A percentile compares a stretch with the other conserved stretches of the same genome.
Evolutionary conservation across 2,329 filamentous ascomycete species (phyloP).

Genomic region (Coleophoma cylindrospora): DNA sequence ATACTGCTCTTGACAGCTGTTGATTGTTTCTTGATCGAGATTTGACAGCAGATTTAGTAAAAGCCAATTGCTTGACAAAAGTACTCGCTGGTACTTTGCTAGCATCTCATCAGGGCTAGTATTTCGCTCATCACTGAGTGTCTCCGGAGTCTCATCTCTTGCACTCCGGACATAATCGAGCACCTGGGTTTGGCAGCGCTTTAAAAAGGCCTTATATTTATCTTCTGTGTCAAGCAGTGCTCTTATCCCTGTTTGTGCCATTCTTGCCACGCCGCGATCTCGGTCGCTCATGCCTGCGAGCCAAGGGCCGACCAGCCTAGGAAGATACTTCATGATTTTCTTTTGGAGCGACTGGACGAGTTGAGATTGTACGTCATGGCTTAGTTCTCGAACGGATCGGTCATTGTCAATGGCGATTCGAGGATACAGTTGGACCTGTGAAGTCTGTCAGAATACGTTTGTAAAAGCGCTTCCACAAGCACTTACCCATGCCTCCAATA

Average conservation of each 20-base stretch:
- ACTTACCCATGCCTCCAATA: slow-evolving; percentile 87
- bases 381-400: slow-evolving; percentile 79
- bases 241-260: slow-evolving; percentile 72
- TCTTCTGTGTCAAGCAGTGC: slow-evolving; percentile 75
- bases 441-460: slow-evolving; percentile 26
- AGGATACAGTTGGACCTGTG: slow-evolving; percentile 77
- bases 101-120: slow-evolving; percentile 81
- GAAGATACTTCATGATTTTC: slow-evolving; percentile 75
- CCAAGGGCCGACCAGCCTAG: slow-evolving; percentile 82
- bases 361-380: slow-evolving; percentile 68
- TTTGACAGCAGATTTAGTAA: slow-evolving; percentile 47
- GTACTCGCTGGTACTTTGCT: slow-evolving; percentile 77
- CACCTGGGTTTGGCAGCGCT: slow-evolving; percentile 73
- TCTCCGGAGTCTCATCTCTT: slow-evolving; percentile 73
- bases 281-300: slow-evolving; percentile 83
- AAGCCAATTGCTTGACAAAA: slow-evolving; percentile 49
- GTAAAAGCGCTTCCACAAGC: not conserved
- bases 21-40: slow-evolving; percentile 45
- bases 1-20: slow-evolving; percentile 57
- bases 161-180: slow-evolving; percentile 78
- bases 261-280: slow-evolving; percentile 69
- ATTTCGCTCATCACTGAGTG: slow-evolving; percentile 83
- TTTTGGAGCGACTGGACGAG: slow-evolving; percentile 64
- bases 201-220: slow-evolving; percentile 74
- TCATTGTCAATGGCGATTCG: slow-evolving; percentile 86